Conservation (phyloP, 208 protist species). For the Acanthamoeba sp. region DNA sequence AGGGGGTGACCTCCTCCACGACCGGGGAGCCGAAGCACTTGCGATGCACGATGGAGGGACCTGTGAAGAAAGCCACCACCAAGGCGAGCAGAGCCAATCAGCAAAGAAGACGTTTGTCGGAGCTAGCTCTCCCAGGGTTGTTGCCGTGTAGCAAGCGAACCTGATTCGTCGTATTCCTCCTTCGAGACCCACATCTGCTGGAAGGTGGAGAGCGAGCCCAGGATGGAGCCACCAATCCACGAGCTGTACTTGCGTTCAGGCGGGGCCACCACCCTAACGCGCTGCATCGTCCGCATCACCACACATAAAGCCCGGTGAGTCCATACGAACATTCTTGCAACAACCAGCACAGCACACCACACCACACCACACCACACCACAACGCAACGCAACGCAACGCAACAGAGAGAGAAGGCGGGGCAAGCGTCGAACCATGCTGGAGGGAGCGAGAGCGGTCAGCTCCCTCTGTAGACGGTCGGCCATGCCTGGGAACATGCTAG, state of each 20-base stretch:
- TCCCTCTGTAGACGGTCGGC: slow-evolving; percentile 97
- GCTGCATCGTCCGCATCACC: too few species aligned
- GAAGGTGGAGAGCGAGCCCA: neutral
- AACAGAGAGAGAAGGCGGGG: too few species aligned
- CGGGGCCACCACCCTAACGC: neutral
- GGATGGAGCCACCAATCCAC: neutral
- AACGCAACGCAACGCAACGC: too few species aligned
- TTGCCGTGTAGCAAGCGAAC: too few species aligned
- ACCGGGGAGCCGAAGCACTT: slow-evolving; percentile 91
- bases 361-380: too few species aligned
- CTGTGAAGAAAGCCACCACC: too few species aligned
- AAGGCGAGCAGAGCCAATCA: too few species aligned
- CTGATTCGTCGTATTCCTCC: neutral
- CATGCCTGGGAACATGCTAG: slow-evolving; percentile 94
- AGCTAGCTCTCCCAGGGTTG: too few species aligned
- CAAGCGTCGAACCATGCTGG: slow-evolving; percentile 60
- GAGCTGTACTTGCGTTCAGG: neutral
- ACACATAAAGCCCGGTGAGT: too few species aligned
- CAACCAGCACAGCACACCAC: too few species aligned
- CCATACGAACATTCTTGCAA: too few species aligned
- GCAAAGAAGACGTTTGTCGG: too few species aligned
- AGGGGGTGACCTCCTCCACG: neutral
- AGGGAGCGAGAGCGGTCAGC: slow-evolving; percentile 93
- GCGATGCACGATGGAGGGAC: slow-evolving; percentile 89
- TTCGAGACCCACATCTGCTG: neutral